Evolutionary conservation across 2,329 filamentous ascomycete genomes (phyloP), one percentile per base, ranked within the genome.

Genomic region (Aspergillus latus): DNA sequence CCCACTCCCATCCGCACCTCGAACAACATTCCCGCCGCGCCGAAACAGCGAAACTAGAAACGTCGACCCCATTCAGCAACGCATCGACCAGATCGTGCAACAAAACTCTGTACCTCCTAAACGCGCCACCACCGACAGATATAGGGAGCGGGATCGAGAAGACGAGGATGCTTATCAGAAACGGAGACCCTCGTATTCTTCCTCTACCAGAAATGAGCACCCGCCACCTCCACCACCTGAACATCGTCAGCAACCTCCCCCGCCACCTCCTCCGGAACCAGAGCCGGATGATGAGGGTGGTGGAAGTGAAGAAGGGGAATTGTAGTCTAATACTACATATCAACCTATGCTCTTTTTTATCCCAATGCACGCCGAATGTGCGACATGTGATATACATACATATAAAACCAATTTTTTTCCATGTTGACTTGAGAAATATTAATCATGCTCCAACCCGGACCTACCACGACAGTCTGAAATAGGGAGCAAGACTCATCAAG

Each of bases 281-380:
- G 54, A 59, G 28, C 44, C 44, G 30, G 59, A 63, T 16, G 68
- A 68, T 16, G 72, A 73, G 42, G 73, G 68, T 5, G 72, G 67
- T 29, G 74, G 75, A 3, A 77, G 75, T 51, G 75, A 77, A 59
- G 75, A 77, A 53, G 75, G 75, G 11, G 75, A 77, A 58, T 64
- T 76, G 36, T 76, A 54, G 49, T 21, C 28, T 16, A 5, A 11
- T 21, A 32, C 11, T 46, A 15, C 32, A 39, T 9, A n/a, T 49
- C 21, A 21, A 21, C 21, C 3, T 3, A 21, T 16, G 16, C 16
- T 21, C 3, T 21, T 21, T 3, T 21, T 21, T n/a, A n/a, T 21
- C 3, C 21, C 21, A 21, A 21, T 21, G 21, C 21, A 21, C 21
- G 21, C 21, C 21, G 21, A 21, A 21, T 21, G 21, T 21, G 21